Conservation (phyloP, 169 alveolate species). For the Cryptosporidium xiaoi region DNA sequence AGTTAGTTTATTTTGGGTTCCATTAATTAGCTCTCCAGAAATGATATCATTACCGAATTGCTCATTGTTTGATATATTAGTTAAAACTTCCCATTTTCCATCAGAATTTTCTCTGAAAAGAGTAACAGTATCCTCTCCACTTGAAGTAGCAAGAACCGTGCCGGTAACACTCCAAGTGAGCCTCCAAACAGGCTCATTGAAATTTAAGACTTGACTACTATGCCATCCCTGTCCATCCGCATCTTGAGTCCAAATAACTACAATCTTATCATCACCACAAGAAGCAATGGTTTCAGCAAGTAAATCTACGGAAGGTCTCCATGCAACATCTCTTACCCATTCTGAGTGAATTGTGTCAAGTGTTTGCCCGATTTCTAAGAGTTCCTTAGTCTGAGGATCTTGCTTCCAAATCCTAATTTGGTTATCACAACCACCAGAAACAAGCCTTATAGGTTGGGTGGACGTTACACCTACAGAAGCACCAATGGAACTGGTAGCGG, state of each 20-base stretch:
- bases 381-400: slow-evolving; percentile 80
- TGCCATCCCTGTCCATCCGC: slow-evolving; percentile 78
- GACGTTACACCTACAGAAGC: slow-evolving; percentile 68
- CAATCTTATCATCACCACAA: slow-evolving; percentile 83
- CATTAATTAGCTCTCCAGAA: neutral
- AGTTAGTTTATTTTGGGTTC: neutral
- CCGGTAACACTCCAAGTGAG: slow-evolving; percentile 82
- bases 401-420: slow-evolving; percentile 85
- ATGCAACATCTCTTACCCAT: slow-evolving; percentile 91
- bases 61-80: slow-evolving; percentile 70
- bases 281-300: slow-evolving; percentile 82
- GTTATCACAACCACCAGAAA: slow-evolving; percentile 88
- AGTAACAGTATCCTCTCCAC: slow-evolving; percentile 77
- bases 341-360: slow-evolving; percentile 80
- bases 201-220: slow-evolving; percentile 73
- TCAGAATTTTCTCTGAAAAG: slow-evolving; percentile 78
- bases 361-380: slow-evolving; percentile 75
- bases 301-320: slow-evolving; percentile 85
- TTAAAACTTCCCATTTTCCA: slow-evolving; percentile 79
- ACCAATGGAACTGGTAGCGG: slow-evolving; percentile 76
- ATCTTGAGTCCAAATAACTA: slow-evolving; percentile 80
- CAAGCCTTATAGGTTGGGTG: slow-evolving; percentile 81
- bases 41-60: neutral
- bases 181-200: slow-evolving; percentile 81
- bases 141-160: slow-evolving; percentile 78